Conservation (phyloP, 148 eudicot genomes). For the Silene latifolia region DNA sequence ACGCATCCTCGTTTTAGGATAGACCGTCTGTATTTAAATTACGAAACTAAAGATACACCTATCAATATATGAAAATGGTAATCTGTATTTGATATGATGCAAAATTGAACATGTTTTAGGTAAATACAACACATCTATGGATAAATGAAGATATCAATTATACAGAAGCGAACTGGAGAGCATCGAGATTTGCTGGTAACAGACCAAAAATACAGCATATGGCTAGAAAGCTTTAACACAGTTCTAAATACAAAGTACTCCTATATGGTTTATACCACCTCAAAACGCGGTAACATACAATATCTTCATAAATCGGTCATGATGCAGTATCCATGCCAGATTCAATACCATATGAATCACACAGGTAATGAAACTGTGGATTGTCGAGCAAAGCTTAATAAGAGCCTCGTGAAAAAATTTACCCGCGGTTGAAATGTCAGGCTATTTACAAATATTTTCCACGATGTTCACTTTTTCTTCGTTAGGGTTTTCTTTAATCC, state of each 20-base stretch:
- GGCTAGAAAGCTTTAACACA: neutral
- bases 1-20: too few relatives aligned
- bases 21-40: too few relatives aligned
- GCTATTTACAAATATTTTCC: constrained; percentile 20
- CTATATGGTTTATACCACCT: too few relatives aligned
- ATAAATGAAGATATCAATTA: neutral
- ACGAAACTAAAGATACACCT: too few relatives aligned
- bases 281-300: too few relatives aligned
- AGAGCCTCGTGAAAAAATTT: neutral
- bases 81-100: neutral
- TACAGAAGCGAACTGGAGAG: neutral
- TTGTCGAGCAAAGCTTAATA: neutral
- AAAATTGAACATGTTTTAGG: neutral
- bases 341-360: too few relatives aligned
- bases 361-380: neutral
- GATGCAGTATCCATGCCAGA: neutral
- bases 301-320: neutral
- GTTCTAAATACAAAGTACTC: neutral
- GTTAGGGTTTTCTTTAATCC: constrained; percentile 77
- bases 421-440: neutral
- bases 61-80: neutral
- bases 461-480: constrained; percentile 42
- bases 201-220: too few relatives aligned
- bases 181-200: too few relatives aligned
- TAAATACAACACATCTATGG: neutral